These are phyloP conservation scores for Backusella sp. DNA, from an alignment of 192 early-diverging fungal genomes.

Conservation along the genomic window DNA sequence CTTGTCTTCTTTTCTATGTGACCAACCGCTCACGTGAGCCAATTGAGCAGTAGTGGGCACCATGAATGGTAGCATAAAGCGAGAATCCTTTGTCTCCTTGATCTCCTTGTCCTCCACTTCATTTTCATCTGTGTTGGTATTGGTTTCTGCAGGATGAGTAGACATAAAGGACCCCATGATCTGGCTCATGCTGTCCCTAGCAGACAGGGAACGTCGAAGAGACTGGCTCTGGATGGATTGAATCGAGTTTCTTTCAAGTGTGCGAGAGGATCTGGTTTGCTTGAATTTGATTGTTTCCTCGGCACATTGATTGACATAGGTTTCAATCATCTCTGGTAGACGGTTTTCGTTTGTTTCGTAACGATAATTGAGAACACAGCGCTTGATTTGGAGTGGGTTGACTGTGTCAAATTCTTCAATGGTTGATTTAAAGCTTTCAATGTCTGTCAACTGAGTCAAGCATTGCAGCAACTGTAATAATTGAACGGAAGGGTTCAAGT, in stretches of 20 bases:
- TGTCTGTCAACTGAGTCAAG: conserved; percentile 66
- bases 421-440: conserved; percentile 74
- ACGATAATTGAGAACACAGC: conserved; percentile 75
- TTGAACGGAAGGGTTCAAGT: conserved; percentile 75
- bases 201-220: conserved; percentile 12
- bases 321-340: conserved; percentile 70
- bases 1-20: conserved; percentile 5
- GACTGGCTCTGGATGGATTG: conserved; percentile 8
- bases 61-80: conserved; percentile 59
- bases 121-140: not conserved
- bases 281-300: conserved; percentile 53
- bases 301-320: conserved; percentile 73
- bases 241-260: conserved; percentile 6
- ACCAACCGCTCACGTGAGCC: not conserved
- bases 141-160: not conserved
- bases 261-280: conserved; percentile 17
- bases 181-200: conserved; percentile 21
- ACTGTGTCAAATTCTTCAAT: conserved; percentile 62
- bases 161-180: conserved; percentile 29
- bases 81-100: conserved; percentile 45
- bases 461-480: conserved; percentile 82
- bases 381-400: conserved; percentile 72
- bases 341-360: conserved; percentile 88
- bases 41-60: conserved; percentile 55
- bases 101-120: conserved; percentile 31